Evolutionary conservation across 2,329 filamentous ascomycete genomes (phyloP).

Genomic region (Dactylonectria macrodidyma): DNA sequence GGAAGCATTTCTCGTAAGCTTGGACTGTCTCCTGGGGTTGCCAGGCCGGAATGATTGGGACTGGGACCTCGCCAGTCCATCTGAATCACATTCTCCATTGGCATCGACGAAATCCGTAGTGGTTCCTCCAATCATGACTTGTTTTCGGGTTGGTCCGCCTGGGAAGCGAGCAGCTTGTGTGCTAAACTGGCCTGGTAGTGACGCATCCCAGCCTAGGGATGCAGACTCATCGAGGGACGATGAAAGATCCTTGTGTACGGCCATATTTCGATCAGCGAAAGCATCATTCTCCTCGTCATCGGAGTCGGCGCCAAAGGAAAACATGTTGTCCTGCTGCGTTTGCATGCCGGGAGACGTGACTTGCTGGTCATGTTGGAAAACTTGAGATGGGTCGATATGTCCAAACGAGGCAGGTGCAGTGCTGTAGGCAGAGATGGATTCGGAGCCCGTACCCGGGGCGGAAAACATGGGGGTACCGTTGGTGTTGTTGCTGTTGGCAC

Average conservation of each 20-base stretch:
- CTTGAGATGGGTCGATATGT: slow-evolving; percentile 71
- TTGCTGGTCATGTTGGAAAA: slow-evolving; percentile 70
- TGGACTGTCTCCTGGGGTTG: slow-evolving; percentile 79
- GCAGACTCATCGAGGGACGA: slow-evolving; percentile 79
- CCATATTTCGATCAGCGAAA: slow-evolving; percentile 81
- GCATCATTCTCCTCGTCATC: slow-evolving; percentile 88
- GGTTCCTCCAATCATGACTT: slow-evolving; percentile 86
- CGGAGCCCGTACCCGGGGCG: slow-evolving; percentile 59
- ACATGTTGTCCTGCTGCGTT: slow-evolving; percentile 75
- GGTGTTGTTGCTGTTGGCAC: slow-evolving; percentile 50
- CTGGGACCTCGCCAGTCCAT: slow-evolving; percentile 79
- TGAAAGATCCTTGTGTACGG: slow-evolving; percentile 78
- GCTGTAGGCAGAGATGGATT: slow-evolving; percentile 62
- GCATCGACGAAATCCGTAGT: slow-evolving; percentile 85
- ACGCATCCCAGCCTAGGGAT: slow-evolving; percentile 85
- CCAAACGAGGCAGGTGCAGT: slow-evolving; percentile 64
- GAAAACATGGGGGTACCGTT: slow-evolving; percentile 64
- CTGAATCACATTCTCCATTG: slow-evolving; percentile 80
- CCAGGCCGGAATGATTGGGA: slow-evolving; percentile 81
- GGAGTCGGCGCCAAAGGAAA: slow-evolving; percentile 92
- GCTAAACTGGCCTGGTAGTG: slow-evolving; percentile 86
- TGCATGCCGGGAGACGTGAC: slow-evolving; percentile 66
- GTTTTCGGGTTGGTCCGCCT: slow-evolving; percentile 85
- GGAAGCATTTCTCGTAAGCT: slow-evolving; percentile 88
- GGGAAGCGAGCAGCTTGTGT: slow-evolving; percentile 86